Conservation (phyloP, 1,139 yeast genomes). For the Protomyces pachydermus region DNA sequence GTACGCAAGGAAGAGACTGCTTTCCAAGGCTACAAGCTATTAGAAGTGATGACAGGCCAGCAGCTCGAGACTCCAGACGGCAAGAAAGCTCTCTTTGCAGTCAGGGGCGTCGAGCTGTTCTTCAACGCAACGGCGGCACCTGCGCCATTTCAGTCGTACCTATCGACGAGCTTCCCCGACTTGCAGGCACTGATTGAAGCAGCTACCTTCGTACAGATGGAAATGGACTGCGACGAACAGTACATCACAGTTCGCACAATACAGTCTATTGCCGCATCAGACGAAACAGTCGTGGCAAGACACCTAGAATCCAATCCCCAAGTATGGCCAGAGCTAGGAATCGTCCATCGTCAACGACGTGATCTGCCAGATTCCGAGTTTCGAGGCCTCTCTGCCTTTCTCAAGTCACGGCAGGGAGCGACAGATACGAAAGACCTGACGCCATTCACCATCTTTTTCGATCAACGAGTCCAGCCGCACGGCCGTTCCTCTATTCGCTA, state of each 20-base stretch:
- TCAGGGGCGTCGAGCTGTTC: background rate
- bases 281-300: background rate
- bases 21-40: background rate
- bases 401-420: background rate
- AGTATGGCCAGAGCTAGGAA: constrained; percentile 4
- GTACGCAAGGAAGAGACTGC: background rate
- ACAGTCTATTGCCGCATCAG: background rate
- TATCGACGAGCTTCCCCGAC: background rate
- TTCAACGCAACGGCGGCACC: background rate
- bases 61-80: background rate
- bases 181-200: background rate
- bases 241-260: background rate
- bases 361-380: constrained; percentile 16
- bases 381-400: constrained; percentile 13
- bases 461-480: constrained; percentile 5
- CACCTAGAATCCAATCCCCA: background rate
- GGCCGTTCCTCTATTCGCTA: background rate
- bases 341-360: constrained; percentile 9
- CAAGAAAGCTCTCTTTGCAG: background rate
- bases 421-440: background rate
- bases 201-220: background rate
- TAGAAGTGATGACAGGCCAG: background rate
- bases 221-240: background rate
- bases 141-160: background rate
- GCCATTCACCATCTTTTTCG: constrained; percentile 21